Evolutionary conservation across 1,284 basidiomycete species (phyloP).

Genomic region (Crepidotus sp.): DNA sequence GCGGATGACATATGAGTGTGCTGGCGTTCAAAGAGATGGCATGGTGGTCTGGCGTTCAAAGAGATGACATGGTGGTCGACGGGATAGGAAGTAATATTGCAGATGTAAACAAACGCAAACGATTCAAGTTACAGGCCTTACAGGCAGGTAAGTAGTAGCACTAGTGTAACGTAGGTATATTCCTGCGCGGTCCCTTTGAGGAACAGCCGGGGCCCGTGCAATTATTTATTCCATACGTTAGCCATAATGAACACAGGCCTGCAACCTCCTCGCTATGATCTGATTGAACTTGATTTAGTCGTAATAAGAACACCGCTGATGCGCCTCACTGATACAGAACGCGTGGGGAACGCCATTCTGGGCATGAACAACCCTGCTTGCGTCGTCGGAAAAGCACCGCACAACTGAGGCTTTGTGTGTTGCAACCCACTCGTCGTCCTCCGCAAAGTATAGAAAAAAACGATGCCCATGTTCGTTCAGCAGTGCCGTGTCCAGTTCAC

Average conservation of each 20-base stretch:
- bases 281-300: conserved; percentile 19
- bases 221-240: too few species aligned
- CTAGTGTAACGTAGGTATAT: too few species aligned
- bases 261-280: conserved; percentile 45
- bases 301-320: not conserved
- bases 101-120: not conserved
- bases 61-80: not conserved
- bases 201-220: too few species aligned
- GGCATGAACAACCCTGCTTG: conserved; percentile 35
- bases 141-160: too few species aligned
- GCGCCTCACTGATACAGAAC: conserved; percentile 50
- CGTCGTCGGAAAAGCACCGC: conserved; percentile 22
- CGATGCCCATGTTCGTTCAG: conserved; percentile 31
- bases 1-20: conserved; percentile 1
- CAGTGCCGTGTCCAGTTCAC: conserved; percentile 35
- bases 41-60: not conserved
- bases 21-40: not conserved
- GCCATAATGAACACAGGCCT: conserved; percentile 40
- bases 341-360: conserved; percentile 45
- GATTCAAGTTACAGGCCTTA: too few species aligned
- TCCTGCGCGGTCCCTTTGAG: too few species aligned
- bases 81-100: not conserved
- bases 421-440: conserved; percentile 53
- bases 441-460: conserved; percentile 47
- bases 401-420: conserved; percentile 36